phyloP scores from a whole-genome alignment of 1,284 basidiomycete species.

The Pterulicium gracile region DNA sequence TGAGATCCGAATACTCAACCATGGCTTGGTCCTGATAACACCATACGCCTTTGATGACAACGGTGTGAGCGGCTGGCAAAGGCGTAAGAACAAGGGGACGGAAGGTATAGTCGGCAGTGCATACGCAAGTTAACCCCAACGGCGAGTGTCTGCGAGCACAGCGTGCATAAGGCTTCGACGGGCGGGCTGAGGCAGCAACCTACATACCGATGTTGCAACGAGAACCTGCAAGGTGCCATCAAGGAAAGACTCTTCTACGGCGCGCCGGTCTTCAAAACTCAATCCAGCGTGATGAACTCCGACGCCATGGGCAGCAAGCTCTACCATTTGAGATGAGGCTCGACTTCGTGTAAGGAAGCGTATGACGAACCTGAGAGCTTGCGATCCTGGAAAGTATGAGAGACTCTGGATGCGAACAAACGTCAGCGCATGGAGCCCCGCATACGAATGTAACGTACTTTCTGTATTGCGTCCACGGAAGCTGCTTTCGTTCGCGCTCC shows the following conservation, averaged over 20 bases:
- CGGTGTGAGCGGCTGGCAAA: constrained; percentile 59
- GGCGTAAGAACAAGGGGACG: constrained; percentile 7
- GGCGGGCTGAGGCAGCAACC: no score
- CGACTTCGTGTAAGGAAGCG: constrained; percentile 1
- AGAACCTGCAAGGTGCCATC: constrained; percentile 57
- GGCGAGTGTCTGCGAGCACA: constrained; percentile 56
- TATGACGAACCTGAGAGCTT: constrained; percentile 40
- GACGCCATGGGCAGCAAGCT: constrained; percentile 53
- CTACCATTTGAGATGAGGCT: constrained; percentile 23
- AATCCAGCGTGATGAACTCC: constrained; percentile 86
- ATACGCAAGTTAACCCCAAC: constrained; percentile 82
- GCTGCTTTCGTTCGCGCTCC: constrained; percentile 29
- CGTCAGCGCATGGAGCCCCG: constrained; percentile 8
- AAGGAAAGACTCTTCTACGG: constrained; percentile 63
- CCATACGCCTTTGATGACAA: constrained; percentile 76
- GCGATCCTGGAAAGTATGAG: constrained; percentile 48
- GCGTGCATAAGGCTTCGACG: no score
- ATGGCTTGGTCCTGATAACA: constrained; percentile 53
- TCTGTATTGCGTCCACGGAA: constrained; percentile 56
- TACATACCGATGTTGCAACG: constrained; percentile 60
- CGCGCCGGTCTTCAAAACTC: constrained; percentile 56
- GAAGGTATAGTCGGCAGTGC: constrained; percentile 15
- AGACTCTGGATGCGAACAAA: constrained; percentile 27
- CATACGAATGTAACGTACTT: constrained; percentile 25
- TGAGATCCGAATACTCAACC: constrained; percentile 72